phyloP scores from a whole-genome alignment of 2,329 filamentous ascomycete genomes.

The Scolecobasidium constrictum region DNA sequence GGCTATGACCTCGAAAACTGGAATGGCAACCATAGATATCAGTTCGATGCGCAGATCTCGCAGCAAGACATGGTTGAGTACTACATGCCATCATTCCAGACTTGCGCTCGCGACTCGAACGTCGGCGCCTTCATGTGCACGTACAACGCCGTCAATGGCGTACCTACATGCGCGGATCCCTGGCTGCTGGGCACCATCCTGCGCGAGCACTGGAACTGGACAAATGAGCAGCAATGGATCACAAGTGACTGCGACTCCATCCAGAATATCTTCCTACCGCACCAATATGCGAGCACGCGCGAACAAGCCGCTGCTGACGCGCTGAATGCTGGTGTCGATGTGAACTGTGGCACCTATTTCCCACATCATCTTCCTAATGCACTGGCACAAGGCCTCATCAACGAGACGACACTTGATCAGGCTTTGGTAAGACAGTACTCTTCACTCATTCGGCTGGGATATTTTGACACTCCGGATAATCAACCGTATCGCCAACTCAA shows the following conservation, averaged over 20 bases:
- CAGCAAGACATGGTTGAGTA: constrained; percentile 57
- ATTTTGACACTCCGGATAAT: constrained; percentile 41
- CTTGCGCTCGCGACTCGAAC: constrained; percentile 32
- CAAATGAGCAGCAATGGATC: constrained; percentile 49
- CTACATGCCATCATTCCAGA: constrained; percentile 55
- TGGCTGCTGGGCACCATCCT: constrained; percentile 54
- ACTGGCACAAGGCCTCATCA: constrained; percentile 30
- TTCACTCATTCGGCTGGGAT: constrained; percentile 44
- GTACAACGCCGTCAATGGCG: constrained; percentile 52
- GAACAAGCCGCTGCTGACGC: constrained; percentile 36
- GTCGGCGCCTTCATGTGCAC: constrained; percentile 42
- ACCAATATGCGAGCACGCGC: constrained; percentile 30
- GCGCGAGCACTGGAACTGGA: constrained; percentile 55
- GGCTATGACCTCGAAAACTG: constrained; percentile 21
- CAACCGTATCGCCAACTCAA: constrained; percentile 40
- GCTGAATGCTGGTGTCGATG: constrained; percentile 41
- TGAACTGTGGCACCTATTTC: constrained; percentile 42
- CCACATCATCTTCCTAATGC: constrained; percentile 34
- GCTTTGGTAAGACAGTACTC: constrained; percentile 43
- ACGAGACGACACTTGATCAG: constrained; percentile 35
- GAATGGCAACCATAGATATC: constrained; percentile 26
- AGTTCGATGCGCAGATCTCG: constrained; percentile 46
- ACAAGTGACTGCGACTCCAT: constrained; percentile 57
- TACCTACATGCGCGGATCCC: constrained; percentile 51
- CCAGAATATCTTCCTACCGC: constrained; percentile 45